Evolutionary conservation across 371 early-diverging fungal genomes (phyloP), one percentile per base, ranked within the genome.

Genomic region (Chytridiales sp.): DNA sequence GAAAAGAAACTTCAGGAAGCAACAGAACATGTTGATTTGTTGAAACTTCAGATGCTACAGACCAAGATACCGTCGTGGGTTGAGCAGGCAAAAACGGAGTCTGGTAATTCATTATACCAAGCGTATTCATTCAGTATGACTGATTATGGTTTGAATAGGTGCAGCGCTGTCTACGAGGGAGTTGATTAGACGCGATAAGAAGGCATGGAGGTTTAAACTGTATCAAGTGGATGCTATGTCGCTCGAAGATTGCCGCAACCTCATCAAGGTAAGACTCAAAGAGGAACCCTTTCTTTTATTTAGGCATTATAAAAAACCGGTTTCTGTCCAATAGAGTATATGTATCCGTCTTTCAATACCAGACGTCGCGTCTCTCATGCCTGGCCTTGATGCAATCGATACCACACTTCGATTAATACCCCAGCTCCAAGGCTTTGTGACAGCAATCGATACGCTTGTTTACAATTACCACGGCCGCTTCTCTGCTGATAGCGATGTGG

Each of bases 151-250:
- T 49, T 29, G 21, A 21, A 5, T 1, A 59, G 59, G n/a, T 9
- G 35, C 32, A 43, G 42, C 51, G 34, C 66, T 60, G 3, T 48
- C 63, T 9, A 69, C 69, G 8, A 60, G 75, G 31, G 75, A 70
- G 27, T 52, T 67, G 19, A 74, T 74, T 24, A 56, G 69, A 24
- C 53, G 69, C 27, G 71, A 74, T 56, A 70, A 71, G 44, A 32
- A 64, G 44, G 61, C 69, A 5, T 71, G 54, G 52, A 58, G 56
- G 40, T 54, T 70, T 48, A 65, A 63, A 40, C 56, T 70, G 22
- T 62, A 61, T 58, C 59, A 66, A 46, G 59, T 74, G 41, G 75
- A 74, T 47, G 64, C 43, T 4, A 62, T 74, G 62, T 21, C 44
- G 1, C 31, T 49, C 21, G 67, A 59, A 5, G 65, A 64, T 11